Percentiles rank a stretch among this genome's conserved stretches.
Conservation (phyloP, 2,329 filamentous ascomycete genomes). For the Rhytidhysteron rufulum region DNA sequence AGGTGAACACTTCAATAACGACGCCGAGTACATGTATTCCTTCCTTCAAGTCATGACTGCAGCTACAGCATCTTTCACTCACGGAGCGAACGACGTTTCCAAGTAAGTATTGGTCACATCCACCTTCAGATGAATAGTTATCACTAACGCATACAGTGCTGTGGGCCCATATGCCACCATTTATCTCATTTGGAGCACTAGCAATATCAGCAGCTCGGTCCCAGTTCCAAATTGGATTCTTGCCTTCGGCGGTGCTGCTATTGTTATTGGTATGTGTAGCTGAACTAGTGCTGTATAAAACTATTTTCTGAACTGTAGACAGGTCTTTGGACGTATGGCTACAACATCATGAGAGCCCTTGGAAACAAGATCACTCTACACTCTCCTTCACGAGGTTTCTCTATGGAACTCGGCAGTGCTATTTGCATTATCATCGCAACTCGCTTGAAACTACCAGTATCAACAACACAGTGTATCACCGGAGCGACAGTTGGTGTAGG, state of each 20-base stretch:
- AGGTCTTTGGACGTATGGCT: slow-evolving; percentile 62
- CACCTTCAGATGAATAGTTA: slow-evolving; percentile 37
- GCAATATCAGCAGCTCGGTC: slow-evolving; percentile 44
- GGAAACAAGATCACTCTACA: slow-evolving; percentile 62
- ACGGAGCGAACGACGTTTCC: slow-evolving; percentile 65
- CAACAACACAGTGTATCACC: slow-evolving; percentile 57
- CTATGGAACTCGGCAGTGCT: slow-evolving; percentile 44
- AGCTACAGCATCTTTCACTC: slow-evolving; percentile 68
- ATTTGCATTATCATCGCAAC: slow-evolving; percentile 63
- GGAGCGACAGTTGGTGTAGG: slow-evolving; percentile 31
- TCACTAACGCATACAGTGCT: slow-evolving; percentile 18
- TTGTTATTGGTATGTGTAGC: slow-evolving; percentile 41
- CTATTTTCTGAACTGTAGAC: slow-evolving; percentile 51
- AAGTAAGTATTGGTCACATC: slow-evolving; percentile 63
- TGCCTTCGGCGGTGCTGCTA: slow-evolving; percentile 44
- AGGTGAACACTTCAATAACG: slow-evolving; percentile 47
- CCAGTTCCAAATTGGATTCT: slow-evolving; percentile 61
- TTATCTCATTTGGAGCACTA: slow-evolving; percentile 58
- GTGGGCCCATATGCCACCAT: slow-evolving; percentile 57
- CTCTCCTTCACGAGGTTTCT: slow-evolving; percentile 54
- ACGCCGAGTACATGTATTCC: slow-evolving; percentile 47
- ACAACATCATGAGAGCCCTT: slow-evolving; percentile 62
- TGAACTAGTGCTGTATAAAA: neutral
- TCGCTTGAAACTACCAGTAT: slow-evolving; percentile 54
- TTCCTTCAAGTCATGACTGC: slow-evolving; percentile 48